Evolutionary conservation across 768 basidiomycete species (phyloP).

Genomic region (Flagelloscypha sp.): DNA sequence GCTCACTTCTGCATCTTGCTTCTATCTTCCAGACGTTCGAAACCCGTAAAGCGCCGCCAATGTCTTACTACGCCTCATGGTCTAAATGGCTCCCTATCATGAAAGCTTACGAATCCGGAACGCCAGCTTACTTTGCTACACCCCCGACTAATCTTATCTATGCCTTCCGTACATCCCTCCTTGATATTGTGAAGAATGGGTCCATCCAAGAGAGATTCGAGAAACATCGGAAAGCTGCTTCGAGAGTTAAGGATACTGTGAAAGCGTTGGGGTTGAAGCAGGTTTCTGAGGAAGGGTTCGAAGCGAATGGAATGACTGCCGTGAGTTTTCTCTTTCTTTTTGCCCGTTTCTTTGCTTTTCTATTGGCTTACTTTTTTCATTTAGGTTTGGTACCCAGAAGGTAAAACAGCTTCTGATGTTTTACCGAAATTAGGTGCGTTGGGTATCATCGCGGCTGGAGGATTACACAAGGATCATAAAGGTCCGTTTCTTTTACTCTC

Average conservation of each 20-base stretch:
- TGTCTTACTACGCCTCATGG: conserved; percentile 87
- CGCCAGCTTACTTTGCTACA: conserved; percentile 87
- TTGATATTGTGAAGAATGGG: conserved; percentile 51
- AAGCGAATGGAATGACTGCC: conserved; percentile 95
- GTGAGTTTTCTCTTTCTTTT: conserved; percentile 27
- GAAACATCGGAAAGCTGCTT: conserved; percentile 61
- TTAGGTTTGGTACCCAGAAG: conserved; percentile 79
- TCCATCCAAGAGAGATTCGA: conserved; percentile 74
- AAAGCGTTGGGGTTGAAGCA: conserved; percentile 62
- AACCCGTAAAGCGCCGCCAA: conserved; percentile 51
- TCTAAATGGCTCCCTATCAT: conserved; percentile 86
- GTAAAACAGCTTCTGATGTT: conserved; percentile 67
- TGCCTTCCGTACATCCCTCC: conserved; percentile 79
- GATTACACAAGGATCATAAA: conserved; percentile 78
- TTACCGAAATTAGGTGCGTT: conserved; percentile 64
- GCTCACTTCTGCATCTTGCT: background rate
- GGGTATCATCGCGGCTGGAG: conserved; percentile 79
- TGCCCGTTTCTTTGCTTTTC: background rate
- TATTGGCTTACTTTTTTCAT: conserved; percentile 4
- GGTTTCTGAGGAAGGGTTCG: conserved; percentile 53
- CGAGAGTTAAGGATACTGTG: conserved; percentile 61
- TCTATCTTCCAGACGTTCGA: conserved; percentile 42
- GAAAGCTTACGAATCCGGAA: conserved; percentile 81
- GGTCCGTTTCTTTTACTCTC: conserved; percentile 31
- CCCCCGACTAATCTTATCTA: conserved; percentile 93